A percentile compares a stretch with the other conserved stretches of the same genome.
Conservation (phyloP, 768 basidiomycete species). For the Trametes cinnabarina region DNA sequence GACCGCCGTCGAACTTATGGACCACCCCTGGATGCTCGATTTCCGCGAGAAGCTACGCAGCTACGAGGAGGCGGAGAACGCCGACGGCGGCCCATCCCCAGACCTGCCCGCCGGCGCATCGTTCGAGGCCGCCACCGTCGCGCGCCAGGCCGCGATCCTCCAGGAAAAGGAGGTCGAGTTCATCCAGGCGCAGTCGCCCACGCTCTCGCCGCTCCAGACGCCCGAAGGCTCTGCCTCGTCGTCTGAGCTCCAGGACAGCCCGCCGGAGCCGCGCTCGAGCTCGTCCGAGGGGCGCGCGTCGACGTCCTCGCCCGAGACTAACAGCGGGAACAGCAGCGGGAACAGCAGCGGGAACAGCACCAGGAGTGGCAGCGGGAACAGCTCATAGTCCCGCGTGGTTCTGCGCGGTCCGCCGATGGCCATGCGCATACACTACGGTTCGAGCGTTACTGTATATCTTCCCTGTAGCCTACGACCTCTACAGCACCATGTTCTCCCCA, state of each 20-base stretch:
- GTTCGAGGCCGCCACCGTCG: constrained; percentile 50
- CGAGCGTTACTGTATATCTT: not conserved
- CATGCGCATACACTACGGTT: not conserved
- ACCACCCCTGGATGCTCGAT: constrained; percentile 87
- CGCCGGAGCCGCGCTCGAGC: constrained; percentile 1
- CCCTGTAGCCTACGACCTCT: not conserved
- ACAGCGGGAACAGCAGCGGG: constrained; percentile 1
- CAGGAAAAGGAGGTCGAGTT: constrained; percentile 61
- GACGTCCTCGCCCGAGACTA: constrained; percentile 1
- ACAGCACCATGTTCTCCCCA: not conserved
- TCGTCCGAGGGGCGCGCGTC: not conserved
- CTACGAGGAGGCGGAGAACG: constrained; percentile 61
- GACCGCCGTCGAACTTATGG: constrained; percentile 78
- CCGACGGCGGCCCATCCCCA: constrained; percentile 46
- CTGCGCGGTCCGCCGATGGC: not conserved
- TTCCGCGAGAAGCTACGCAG: constrained; percentile 69
- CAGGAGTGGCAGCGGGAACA: not conserved
- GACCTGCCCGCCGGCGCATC: constrained; percentile 42
- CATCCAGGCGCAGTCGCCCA: constrained; percentile 52
- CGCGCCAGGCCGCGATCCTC: constrained; percentile 54
- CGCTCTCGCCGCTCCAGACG: constrained; percentile 41
- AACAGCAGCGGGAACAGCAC: too few species aligned
- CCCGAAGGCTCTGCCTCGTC: constrained; percentile 18
- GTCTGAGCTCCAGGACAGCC: not conserved
- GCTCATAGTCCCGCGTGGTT: constrained; percentile 8